Evolutionary conservation across 2,329 filamentous ascomycete genomes (phyloP).

Genomic region (Daldinia eschscholtzii): DNA sequence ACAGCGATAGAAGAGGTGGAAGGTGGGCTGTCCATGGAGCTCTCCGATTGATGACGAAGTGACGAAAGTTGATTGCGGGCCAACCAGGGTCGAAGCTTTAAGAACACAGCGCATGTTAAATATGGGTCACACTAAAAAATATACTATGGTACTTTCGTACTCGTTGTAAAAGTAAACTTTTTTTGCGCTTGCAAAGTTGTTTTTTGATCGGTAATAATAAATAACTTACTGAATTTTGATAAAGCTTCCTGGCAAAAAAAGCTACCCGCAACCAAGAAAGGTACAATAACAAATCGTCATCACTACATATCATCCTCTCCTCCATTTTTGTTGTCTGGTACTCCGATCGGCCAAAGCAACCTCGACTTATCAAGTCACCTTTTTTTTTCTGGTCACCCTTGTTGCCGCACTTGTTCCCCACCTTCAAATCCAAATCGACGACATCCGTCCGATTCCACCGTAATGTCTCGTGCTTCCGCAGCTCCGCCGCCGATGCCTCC

Average conservation of each 20-base stretch:
- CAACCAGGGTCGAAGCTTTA: conserved; percentile 30
- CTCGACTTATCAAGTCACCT: conserved; percentile 11
- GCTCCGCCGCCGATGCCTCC: conserved; percentile 64
- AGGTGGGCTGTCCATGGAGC: conserved; percentile 7
- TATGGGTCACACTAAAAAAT: conserved; percentile 25
- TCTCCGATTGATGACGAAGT: conserved; percentile 32
- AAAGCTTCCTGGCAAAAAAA: conserved; percentile 22
- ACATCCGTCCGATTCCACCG: conserved; percentile 29
- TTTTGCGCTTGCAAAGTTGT: conserved; percentile 16
- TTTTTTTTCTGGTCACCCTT: neutral
- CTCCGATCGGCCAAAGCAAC: conserved; percentile 3
- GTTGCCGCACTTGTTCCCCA: conserved; percentile 10
- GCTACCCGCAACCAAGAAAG: conserved; percentile 10
- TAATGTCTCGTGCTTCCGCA: conserved; percentile 56
- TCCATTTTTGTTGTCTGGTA: conserved; percentile 3
- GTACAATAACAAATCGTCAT: conserved; percentile 4
- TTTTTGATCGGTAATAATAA: conserved; percentile 15
- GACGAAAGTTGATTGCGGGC: conserved; percentile 29
- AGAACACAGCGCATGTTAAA: conserved; percentile 38
- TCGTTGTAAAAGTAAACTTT: conserved; percentile 19
- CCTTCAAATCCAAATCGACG: conserved; percentile 16
- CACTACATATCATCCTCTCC: neutral
- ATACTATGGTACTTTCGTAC: conserved; percentile 12
- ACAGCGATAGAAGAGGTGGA: neutral
- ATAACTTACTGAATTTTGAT: conserved; percentile 22